phyloP scores from a whole-genome alignment of 176 grass and related monocot species.

The Eleusine coracana region DNA sequence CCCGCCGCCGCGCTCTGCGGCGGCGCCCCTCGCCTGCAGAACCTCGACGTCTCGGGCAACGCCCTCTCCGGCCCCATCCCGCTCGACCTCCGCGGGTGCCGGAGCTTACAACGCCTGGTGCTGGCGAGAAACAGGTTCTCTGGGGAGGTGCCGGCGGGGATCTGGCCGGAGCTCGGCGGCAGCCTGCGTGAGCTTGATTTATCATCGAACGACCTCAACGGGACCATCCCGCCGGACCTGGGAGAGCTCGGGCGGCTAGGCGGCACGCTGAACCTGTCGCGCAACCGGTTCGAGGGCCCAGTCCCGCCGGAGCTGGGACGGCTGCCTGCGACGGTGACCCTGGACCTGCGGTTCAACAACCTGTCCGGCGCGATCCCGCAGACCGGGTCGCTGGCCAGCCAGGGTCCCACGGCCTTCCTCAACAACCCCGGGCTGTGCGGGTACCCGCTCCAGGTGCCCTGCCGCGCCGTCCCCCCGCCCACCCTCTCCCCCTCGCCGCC shows the following conservation, averaged over 20 bases:
- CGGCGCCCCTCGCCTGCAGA: slow-evolving; percentile 69
- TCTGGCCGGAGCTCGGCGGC: slow-evolving; percentile 77
- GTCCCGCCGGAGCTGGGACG: slow-evolving; percentile 70
- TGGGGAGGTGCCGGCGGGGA: slow-evolving; percentile 58
- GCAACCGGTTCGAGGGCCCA: slow-evolving; percentile 64
- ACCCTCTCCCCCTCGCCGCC: slow-evolving; percentile 30
- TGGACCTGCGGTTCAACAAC: slow-evolving; percentile 95
- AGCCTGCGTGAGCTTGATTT: slow-evolving; percentile 75
- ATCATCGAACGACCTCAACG: slow-evolving; percentile 74
- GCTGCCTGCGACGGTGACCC: slow-evolving; percentile 71
- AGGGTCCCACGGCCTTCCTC: slow-evolving; percentile 83
- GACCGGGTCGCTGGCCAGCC: slow-evolving; percentile 71
- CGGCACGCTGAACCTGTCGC: slow-evolving; percentile 79
- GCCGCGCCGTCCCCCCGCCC: slow-evolving; percentile 60
- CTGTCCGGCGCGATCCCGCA: slow-evolving; percentile 93
- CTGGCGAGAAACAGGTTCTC: slow-evolving; percentile 57
- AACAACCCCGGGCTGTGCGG: slow-evolving; percentile 85
- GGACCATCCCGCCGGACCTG: slow-evolving; percentile 72
- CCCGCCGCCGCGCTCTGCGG: slow-evolving; percentile 62
- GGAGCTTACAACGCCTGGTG: slow-evolving; percentile 64
- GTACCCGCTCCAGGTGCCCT: slow-evolving; percentile 90
- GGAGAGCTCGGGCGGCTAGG: slow-evolving; percentile 62
- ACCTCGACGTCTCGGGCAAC: slow-evolving; percentile 85
- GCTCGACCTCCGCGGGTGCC: slow-evolving; percentile 60
- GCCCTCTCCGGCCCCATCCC: slow-evolving; percentile 56